A percentile compares a stretch with the other conserved stretches of the same genome.
Conservation (phyloP, 2,329 filamentous ascomycete genomes). For the Penicillium psychrosexuale region DNA sequence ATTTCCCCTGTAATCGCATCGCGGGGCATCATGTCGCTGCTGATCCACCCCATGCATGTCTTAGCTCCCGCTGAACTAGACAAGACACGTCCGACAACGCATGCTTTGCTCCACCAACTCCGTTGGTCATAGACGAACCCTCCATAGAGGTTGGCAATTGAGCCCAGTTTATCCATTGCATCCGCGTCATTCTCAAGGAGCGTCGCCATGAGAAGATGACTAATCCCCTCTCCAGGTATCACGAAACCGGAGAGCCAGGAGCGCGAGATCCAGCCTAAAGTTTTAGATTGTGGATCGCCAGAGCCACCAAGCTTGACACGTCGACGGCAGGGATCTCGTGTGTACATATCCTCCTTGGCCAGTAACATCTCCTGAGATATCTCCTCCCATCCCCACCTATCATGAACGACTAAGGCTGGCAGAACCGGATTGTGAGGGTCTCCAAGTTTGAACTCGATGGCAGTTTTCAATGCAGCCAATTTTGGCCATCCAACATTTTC, state of each 20-base stretch:
- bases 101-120: slow-evolving; percentile 58
- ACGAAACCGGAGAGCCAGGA: slow-evolving; percentile 56
- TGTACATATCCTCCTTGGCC: slow-evolving; percentile 32
- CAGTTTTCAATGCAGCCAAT: slow-evolving; percentile 36
- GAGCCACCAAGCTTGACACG: slow-evolving; percentile 28
- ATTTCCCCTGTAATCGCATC: slow-evolving; percentile 26
- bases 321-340: slow-evolving; percentile 27
- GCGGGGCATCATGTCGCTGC: slow-evolving; percentile 41
- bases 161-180: slow-evolving; percentile 49
- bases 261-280: slow-evolving; percentile 55
- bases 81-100: slow-evolving; percentile 54
- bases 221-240: slow-evolving; percentile 53
- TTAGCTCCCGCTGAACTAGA: slow-evolving; percentile 44
- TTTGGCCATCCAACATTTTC: slow-evolving; percentile 51
- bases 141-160: slow-evolving; percentile 52
- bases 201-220: slow-evolving; percentile 55
- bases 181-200: slow-evolving; percentile 54
- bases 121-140: slow-evolving; percentile 52
- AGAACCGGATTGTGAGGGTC: slow-evolving; percentile 11
- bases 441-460: slow-evolving; percentile 38
- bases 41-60: slow-evolving; percentile 57
- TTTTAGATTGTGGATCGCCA: slow-evolving; percentile 23
- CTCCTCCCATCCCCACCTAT: slow-evolving; percentile 6
- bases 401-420: slow-evolving; percentile 12
- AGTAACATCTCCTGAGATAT: slow-evolving; percentile 8